Evolutionary conservation across 257 asterid species (phyloP).

Genomic region (Rubia yunnanensis): DNA sequence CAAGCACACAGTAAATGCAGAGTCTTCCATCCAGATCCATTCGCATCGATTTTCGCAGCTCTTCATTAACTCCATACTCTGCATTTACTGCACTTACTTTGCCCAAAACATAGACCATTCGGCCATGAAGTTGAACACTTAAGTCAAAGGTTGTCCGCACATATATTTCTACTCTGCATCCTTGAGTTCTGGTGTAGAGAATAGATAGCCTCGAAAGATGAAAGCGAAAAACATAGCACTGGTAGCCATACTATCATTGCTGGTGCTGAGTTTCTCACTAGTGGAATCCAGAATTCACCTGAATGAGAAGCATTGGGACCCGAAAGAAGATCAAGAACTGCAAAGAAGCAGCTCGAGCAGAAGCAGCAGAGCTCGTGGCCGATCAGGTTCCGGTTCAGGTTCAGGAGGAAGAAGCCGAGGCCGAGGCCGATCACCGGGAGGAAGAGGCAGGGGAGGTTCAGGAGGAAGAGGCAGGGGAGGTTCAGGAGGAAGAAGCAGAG

Average conservation of each 20-base stretch:
- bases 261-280: constrained; percentile 26
- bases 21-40: constrained; percentile 14
- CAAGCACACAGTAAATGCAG: neutral
- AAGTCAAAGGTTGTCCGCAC: neutral
- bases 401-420: constrained; percentile 6
- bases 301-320: neutral
- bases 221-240: constrained; percentile 6
- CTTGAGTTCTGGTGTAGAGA: neutral
- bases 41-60: constrained; percentile 24
- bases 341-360: constrained; percentile 19
- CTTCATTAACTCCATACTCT: constrained; percentile 9
- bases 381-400: neutral
- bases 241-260: constrained; percentile 22
- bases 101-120: neutral
- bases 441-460: constrained; percentile 14
- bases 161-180: neutral
- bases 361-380: constrained; percentile 2
- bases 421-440: constrained; percentile 7
- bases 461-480: constrained; percentile 11
- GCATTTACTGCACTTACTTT: constrained; percentile 13
- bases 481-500: constrained; percentile 5
- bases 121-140: too few species aligned
- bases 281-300: constrained; percentile 24
- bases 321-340: constrained; percentile 25
- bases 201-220: too few species aligned